phyloP scores from a whole-genome alignment of 805 yeast species.

The Wickerhamomyces bisporus region DNA sequence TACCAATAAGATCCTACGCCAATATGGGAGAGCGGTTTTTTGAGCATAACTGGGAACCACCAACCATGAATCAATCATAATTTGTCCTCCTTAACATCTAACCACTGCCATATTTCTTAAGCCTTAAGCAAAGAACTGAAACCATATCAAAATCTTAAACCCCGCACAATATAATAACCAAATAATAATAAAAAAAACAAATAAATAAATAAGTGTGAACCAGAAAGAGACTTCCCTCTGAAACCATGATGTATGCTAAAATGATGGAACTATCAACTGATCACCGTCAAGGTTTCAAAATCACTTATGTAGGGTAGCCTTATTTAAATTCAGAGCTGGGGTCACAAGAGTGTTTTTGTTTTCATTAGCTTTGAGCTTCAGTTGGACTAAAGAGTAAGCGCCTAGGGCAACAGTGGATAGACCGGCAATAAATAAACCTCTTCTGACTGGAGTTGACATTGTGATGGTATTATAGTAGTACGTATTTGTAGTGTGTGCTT shows the following conservation, averaged over 20 bases:
- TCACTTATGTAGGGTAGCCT: slow-evolving; percentile 9
- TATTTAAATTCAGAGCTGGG: slow-evolving; percentile 7
- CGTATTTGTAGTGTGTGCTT: too few species aligned
- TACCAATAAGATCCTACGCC: too few species aligned
- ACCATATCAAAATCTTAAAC: too few species aligned
- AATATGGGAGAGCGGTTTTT: too few species aligned
- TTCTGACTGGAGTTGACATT: slow-evolving; percentile 3
- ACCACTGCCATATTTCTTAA: too few species aligned
- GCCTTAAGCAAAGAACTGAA: too few species aligned
- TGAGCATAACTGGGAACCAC: too few species aligned
- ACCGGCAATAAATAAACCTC: slow-evolving; percentile 8
- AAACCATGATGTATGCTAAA: too few species aligned
- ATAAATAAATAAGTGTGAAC: not conserved
- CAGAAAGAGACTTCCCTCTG: not conserved
- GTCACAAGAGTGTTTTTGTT: slow-evolving; percentile 14
- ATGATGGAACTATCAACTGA: not conserved
- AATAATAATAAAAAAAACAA: too few species aligned
- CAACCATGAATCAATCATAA: too few species aligned
- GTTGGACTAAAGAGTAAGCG: slow-evolving; percentile 19
- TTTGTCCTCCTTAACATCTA: too few species aligned
- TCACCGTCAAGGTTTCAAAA: not conserved
- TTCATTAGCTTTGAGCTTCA: slow-evolving; percentile 20
- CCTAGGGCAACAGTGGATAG: slow-evolving; percentile 18
- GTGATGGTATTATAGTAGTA: not conserved
- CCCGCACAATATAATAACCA: too few species aligned